phyloP scores from a whole-genome alignment of 441 rosid species.

The Populus hybrid region DNA sequence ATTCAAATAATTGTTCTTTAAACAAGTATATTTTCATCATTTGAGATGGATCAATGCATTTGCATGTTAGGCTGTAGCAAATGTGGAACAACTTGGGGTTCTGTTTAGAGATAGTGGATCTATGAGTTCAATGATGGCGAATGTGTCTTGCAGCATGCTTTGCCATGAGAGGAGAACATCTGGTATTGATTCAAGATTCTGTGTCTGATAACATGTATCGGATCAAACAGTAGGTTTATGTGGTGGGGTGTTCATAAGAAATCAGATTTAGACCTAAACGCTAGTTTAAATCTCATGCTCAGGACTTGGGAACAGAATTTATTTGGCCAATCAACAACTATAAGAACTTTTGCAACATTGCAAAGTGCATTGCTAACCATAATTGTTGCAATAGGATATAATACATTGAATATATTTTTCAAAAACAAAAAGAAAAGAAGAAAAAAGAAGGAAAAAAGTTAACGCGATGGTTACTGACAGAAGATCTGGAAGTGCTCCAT shows the following conservation, averaged over 20 bases:
- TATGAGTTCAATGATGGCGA: neutral
- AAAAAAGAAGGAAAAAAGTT: neutral
- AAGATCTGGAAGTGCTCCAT: neutral
- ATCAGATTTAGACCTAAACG: too few species aligned
- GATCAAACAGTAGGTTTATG: too few species aligned
- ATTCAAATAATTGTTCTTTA: too few species aligned
- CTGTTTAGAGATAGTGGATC: neutral
- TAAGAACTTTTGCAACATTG: neutral
- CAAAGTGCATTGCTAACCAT: neutral
- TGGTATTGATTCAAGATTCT: too few species aligned
- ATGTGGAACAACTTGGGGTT: neutral
- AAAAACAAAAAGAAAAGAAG: neutral
- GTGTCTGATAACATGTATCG: too few species aligned
- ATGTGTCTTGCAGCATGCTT: neutral
- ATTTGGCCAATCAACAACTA: neutral
- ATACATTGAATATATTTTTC: neutral
- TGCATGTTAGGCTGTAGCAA: neutral
- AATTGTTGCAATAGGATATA: neutral
- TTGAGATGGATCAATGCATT: neutral
- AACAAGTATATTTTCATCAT: neutral
- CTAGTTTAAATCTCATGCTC: neutral
- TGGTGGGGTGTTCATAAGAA: too few species aligned
- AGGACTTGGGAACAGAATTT: neutral
- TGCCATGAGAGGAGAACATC: too few species aligned
- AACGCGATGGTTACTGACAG: neutral